Conservation (phyloP, 306 rosid species). For the Glycine latifolia region DNA sequence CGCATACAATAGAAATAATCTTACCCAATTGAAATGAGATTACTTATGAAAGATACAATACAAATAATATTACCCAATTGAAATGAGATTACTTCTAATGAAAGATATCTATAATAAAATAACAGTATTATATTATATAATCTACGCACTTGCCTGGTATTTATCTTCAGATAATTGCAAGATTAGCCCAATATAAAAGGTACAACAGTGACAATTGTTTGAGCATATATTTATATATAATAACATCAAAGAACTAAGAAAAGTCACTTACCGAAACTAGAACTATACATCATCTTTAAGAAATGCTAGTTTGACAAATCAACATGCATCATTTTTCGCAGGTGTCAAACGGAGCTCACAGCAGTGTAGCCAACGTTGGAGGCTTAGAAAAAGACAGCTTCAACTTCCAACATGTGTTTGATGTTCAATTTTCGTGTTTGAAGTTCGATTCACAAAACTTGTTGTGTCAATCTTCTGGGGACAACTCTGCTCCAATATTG, state of each 20-base stretch:
- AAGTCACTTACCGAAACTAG: background rate
- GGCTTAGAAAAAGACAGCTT: background rate
- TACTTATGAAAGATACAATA: too few species aligned
- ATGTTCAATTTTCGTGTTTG: slow-evolving; percentile 12
- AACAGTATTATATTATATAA: background rate
- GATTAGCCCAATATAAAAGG: background rate
- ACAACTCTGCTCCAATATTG: background rate
- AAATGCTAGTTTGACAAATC: background rate
- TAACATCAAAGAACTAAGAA: background rate
- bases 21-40: too few species aligned
- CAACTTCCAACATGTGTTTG: slow-evolving; percentile 12
- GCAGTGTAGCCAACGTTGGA: background rate
- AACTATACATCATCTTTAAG: background rate
- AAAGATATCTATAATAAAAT: too few species aligned
- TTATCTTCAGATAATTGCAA: background rate
- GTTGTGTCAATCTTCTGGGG: background rate
- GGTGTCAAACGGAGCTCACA: background rate
- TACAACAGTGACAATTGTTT: background rate
- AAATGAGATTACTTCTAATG: too few species aligned
- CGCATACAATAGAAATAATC: too few species aligned
- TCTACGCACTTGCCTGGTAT: background rate
- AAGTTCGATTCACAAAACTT: slow-evolving; percentile 1
- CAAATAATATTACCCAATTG: too few species aligned
- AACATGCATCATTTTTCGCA: slow-evolving; percentile 19
- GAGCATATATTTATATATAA: background rate